Conservation (phyloP, 441 rosid genomes). For the Populus hybrid region DNA sequence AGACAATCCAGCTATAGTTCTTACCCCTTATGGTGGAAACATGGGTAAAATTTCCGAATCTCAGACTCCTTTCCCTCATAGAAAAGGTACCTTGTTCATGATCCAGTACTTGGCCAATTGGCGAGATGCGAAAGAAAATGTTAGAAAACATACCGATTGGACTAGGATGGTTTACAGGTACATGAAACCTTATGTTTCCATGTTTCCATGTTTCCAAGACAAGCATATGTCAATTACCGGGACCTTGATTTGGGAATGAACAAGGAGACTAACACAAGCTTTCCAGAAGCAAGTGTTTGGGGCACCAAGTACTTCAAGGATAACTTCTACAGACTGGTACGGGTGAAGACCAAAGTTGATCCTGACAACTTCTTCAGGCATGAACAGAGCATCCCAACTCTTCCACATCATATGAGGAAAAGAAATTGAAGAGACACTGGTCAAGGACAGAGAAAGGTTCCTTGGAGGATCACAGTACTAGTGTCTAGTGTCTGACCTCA, state of each 20-base stretch:
- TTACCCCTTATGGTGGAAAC: slow-evolving; percentile 63
- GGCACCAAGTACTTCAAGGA: no score
- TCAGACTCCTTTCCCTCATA: slow-evolving; percentile 56
- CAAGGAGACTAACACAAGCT: slow-evolving; percentile 25
- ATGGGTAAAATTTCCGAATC: slow-evolving; percentile 40
- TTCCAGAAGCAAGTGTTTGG: slow-evolving; percentile 23
- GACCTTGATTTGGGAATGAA: slow-evolving; percentile 62
- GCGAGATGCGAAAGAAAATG: slow-evolving; percentile 32
- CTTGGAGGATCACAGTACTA: neutral
- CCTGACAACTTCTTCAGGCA: no score
- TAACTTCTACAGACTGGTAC: no score
- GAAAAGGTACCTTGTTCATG: slow-evolving; percentile 45
- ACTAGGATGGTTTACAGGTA: slow-evolving; percentile 40
- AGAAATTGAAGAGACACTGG: neutral
- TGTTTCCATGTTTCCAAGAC: slow-evolving; percentile 61
- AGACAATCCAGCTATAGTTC: slow-evolving; percentile 38
- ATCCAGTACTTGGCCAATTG: slow-evolving; percentile 52
- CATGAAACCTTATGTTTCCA: slow-evolving; percentile 56
- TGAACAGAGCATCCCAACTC: neutral
- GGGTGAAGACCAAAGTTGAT: no score
- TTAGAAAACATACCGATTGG: slow-evolving; percentile 28
- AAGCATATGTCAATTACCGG: slow-evolving; percentile 55
- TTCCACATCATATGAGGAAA: neutral
- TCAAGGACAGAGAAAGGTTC: neutral
- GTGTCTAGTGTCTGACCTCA: neutral